Percentiles rank a stretch among this genome's conserved stretches.
phyloP scores from a whole-genome alignment of 352 stramenopile species.

The Phytopythium vexans region DNA sequence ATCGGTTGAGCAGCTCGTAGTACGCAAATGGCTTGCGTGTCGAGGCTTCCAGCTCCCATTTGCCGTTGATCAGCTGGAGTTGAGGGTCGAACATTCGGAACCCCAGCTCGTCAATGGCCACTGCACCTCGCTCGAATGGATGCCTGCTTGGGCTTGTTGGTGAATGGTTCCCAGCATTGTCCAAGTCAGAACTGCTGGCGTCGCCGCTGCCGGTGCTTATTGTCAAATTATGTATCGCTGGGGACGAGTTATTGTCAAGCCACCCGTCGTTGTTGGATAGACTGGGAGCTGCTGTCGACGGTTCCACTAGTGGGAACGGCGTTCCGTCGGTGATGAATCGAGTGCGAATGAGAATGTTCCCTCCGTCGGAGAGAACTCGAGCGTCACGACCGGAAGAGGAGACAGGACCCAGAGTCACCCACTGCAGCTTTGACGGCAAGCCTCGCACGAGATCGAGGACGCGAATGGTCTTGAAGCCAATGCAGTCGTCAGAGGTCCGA shows the following conservation, averaged over 20 bases:
- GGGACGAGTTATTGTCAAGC: too few species aligned
- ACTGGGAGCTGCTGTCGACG: too few species aligned
- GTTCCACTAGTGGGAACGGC: too few species aligned
- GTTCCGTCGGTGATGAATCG: constrained; percentile 56
- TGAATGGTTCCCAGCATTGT: constrained; percentile 2
- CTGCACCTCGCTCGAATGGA: background rate
- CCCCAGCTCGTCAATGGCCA: constrained; percentile 36
- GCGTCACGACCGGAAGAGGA: too few species aligned
- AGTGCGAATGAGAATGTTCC: constrained; percentile 41
- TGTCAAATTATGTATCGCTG: too few species aligned
- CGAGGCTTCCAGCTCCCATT: constrained; percentile 9
- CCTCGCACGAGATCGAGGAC: constrained; percentile 56
- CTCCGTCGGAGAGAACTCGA: background rate
- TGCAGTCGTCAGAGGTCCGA: constrained; percentile 16
- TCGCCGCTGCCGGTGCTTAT: background rate
- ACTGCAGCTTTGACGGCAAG: constrained; percentile 59
- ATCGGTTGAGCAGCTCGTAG: constrained; percentile 42
- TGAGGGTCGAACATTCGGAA: constrained; percentile 48
- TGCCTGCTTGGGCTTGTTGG: too few species aligned
- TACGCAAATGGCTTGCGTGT: constrained; percentile 27
- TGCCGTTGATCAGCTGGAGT: constrained; percentile 17
- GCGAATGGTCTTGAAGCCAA: constrained; percentile 29
- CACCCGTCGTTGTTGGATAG: too few species aligned
- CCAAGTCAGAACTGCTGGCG: constrained; percentile 1
- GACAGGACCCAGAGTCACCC: constrained; percentile 30